Evolutionary conservation across 2,329 filamentous ascomycete species (phyloP), one percentile per base, ranked within the genome.

Genomic region (Xylariales sp.): DNA sequence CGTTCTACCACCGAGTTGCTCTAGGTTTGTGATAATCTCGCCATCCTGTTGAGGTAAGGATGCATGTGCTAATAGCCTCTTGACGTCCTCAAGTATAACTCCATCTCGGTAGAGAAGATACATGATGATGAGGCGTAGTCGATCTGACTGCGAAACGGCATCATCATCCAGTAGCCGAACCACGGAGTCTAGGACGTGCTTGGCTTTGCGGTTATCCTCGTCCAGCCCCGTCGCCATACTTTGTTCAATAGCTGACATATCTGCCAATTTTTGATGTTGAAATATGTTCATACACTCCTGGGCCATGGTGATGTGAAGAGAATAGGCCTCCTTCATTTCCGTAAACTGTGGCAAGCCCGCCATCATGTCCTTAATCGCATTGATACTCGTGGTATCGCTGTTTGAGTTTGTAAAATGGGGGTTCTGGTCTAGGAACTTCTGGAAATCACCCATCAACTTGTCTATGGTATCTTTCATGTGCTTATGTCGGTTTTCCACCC

Each of bases 401-500:
- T 87, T 84, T 76, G 89, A 86, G 70, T 96, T 90, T 12, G 93
- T 93, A 76, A 98, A 98, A 77, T 98, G 93, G 14, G 94, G 92
- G 77, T 99, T 97, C 68, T 96, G 90, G 50, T 91, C 89, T 75
- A 97, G 87, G 81, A 99, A 99, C 77, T 90, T 94, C 75, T 94
- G 90, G 77, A 99, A 98, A 78, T 98, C 95, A 64, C 89, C 87
- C 85, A 95, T 96, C 68, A 99, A 85, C 80, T 95, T 97, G 76
- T 95, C 93, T 74, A 98, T 94, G 3, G 96, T 96, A 78, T 98
- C 94, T 79, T 97, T 97, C 96, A 99, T 99, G 80, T 99, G 96
- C 60, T 90, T 87, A 81, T 99, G 96, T 62, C 96, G 88, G 77
- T 97, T 97, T 68, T 96, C 93, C 30, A 97, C 90, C 96, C 96